Conservation (phyloP, 73 alveolate species). For the Chromera velia region DNA sequence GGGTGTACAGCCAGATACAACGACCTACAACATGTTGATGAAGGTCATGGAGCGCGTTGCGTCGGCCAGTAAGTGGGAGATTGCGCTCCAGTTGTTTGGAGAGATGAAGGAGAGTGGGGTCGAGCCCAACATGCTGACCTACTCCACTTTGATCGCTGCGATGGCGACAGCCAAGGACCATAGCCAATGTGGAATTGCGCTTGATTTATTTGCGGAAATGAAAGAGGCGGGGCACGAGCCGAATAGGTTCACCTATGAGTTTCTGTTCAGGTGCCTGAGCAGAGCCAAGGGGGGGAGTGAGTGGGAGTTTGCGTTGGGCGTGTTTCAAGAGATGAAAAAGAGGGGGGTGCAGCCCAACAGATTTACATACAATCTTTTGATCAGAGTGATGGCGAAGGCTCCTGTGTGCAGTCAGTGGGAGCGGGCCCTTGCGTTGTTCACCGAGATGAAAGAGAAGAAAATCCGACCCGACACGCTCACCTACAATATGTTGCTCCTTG, state of each 20-base stretch:
- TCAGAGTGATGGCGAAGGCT: not conserved
- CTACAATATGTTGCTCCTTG: no score
- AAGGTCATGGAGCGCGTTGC: not conserved
- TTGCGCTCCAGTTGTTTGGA: not conserved
- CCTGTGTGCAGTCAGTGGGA: slow-evolving; percentile 10
- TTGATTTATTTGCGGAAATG: no score
- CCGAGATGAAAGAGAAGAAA: not conserved
- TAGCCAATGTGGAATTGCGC: no score
- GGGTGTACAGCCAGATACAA: not conserved
- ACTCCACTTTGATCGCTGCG: not conserved
- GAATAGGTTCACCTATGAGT: no score
- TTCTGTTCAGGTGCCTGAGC: no score
- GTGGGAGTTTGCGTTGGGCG: not conserved
- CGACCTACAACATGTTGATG: not conserved
- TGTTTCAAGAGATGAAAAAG: not conserved
- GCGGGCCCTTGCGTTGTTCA: not conserved
- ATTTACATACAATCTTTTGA: not conserved
- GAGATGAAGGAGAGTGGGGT: not conserved
- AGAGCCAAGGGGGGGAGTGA: no score
- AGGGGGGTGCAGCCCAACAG: not conserved
- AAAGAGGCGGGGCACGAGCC: no score
- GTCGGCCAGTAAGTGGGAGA: not conserved
- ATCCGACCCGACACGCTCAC: not conserved
- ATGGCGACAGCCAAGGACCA: no score
- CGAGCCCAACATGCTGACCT: not conserved